phyloP scores from a whole-genome alignment of 192 early-diverging fungal genomes.

The Coemansia sp. region DNA sequence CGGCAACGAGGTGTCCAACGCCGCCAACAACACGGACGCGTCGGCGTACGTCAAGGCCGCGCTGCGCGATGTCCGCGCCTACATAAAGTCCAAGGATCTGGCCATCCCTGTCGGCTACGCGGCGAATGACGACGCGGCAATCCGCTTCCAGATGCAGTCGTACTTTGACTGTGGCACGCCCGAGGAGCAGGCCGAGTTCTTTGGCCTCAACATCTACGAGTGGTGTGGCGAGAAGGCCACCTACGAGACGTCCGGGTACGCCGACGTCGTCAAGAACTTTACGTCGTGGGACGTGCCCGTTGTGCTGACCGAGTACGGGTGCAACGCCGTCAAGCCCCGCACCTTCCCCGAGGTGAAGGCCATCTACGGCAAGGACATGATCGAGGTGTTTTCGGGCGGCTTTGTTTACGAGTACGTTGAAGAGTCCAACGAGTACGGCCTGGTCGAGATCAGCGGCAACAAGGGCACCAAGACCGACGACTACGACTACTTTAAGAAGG shows the following conservation, averaged over 20 bases:
- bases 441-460: conserved; percentile 54
- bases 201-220: conserved; percentile 68
- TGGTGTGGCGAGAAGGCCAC: conserved; percentile 64
- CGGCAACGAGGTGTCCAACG: conserved; percentile 71
- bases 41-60: conserved; percentile 66
- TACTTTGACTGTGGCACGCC: conserved; percentile 67
- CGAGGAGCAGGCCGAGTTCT: conserved; percentile 61
- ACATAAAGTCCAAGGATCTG: conserved; percentile 50
- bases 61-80: conserved; percentile 60
- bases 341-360: conserved; percentile 62
- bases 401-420: conserved; percentile 73
- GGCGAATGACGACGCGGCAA: conserved; percentile 65
- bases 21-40: conserved; percentile 53
- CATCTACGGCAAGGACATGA: conserved; percentile 67
- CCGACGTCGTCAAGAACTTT: conserved; percentile 56
- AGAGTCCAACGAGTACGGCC: conserved; percentile 68
- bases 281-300: conserved; percentile 59
- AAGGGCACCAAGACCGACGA: conserved; percentile 47
- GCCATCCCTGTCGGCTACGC: conserved; percentile 71
- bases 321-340: conserved; percentile 61
- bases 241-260: conserved; percentile 64
- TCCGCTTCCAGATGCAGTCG: conserved; percentile 57
- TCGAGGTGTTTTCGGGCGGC: conserved; percentile 59
- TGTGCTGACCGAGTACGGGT: conserved; percentile 72
- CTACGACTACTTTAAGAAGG: conserved; percentile 58